Evolutionary conservation across 106 monocot species (phyloP), one percentile per base, ranked within the genome.

Genomic region (Phalaenopsis equestris): DNA sequence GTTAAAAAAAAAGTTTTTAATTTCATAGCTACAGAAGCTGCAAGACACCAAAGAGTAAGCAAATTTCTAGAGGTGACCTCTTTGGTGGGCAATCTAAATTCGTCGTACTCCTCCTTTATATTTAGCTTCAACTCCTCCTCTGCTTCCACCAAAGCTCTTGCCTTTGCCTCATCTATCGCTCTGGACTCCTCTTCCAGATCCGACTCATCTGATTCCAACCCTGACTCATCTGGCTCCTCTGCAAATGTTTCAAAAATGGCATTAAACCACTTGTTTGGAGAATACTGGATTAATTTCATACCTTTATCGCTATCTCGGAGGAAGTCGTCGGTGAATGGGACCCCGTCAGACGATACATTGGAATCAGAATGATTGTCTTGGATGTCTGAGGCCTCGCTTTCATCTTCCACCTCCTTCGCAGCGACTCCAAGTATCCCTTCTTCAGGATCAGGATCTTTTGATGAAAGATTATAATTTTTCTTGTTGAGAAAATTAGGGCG

Each of bases 31-130:
- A 23, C 8, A 73, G 14, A 74, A 56, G 36, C n/a, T 41, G 1
- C 2, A 12, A 46, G 5, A 21, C 17, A 80, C 41, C 18, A 6
- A 36, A 37, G 55, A 70, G 11, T 43, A 43, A 45, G 41, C 70
- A 8, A 37, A 24, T 16, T 17, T 9, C 1, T 14, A 0, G 14
- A 74, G 37, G 12, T 15, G 4, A 94, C 98, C 94, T 94, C 92
- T 79, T 85, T 73, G 2, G 94, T 98, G 24, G 97, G 97, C 82
- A 98, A 80, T 83, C 84, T 84, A 78, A 98, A 98, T 75, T 94
- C 94, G 77, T 94, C 97, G 42, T 84, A 90, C 79, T 98, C 97
- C 15, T 78, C 89, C 79, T 88, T 94, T 75, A 98, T 87, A 72
- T 98, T 98, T 46, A 88, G 78, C 82, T 81, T 65, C 75, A 98